These are phyloP conservation scores for Dendrostoma leiphaemia DNA, from an alignment of 2,329 filamentous ascomycete genomes.

Conservation along the genomic window DNA sequence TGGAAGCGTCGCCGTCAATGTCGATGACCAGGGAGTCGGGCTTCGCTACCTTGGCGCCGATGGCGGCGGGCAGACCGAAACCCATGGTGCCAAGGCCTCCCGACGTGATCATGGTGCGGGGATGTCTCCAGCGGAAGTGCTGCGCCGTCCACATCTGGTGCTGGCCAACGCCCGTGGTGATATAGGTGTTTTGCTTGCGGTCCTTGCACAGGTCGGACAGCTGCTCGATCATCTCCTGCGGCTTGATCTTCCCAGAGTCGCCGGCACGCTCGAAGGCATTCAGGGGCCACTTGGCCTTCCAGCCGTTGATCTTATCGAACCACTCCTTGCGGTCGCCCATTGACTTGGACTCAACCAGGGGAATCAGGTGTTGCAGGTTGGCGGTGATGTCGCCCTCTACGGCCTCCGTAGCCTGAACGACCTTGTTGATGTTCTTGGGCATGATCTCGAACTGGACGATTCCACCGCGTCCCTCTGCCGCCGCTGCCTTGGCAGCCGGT, in stretches of 20 bases:
- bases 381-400: conserved; percentile 87
- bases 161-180: conserved; percentile 92
- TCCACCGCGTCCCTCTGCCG: conserved; percentile 80
- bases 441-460: conserved; percentile 98
- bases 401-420: conserved; percentile 92
- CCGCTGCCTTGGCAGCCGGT: conserved; percentile 81
- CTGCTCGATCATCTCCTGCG: conserved; percentile 87
- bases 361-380: conserved; percentile 75
- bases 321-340: conserved; percentile 73
- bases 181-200: conserved; percentile 81
- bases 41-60: conserved; percentile 84
- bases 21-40: conserved; percentile 84
- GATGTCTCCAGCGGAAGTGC: conserved; percentile 91
- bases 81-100: conserved; percentile 97
- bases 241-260: conserved; percentile 81
- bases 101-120: conserved; percentile 92
- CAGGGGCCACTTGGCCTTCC: conserved; percentile 91
- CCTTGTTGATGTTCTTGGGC: conserved; percentile 99
- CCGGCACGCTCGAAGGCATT: conserved; percentile 76
- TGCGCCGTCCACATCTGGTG: conserved; percentile 99
- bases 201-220: conserved; percentile 79
- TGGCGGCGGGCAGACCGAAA: conserved; percentile 89
- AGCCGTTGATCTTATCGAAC: conserved; percentile 85
- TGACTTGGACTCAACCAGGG: conserved; percentile 61
- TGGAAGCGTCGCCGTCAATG: conserved; percentile 97